These are phyloP conservation scores for Lepidium campestre DNA, from an alignment of 441 rosid species.

Conservation along the genomic window DNA sequence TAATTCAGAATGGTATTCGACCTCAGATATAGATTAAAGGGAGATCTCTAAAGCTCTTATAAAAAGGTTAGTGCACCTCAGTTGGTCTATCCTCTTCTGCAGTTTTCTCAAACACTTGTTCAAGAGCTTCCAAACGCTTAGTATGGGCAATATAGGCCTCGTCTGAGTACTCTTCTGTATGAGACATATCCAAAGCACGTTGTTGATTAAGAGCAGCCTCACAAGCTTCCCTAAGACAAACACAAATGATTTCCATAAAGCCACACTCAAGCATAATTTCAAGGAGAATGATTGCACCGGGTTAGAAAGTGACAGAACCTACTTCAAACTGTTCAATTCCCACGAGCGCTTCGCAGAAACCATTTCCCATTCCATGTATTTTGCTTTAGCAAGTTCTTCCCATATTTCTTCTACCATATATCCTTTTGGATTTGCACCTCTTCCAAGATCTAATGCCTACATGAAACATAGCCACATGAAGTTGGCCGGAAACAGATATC, in stretches of 20 bases:
- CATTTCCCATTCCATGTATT: constrained; percentile 76
- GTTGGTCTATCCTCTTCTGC: constrained; percentile 61
- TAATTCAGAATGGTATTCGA: not conserved
- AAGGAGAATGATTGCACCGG: not conserved
- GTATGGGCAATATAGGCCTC: constrained; percentile 33
- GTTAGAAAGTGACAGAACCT: constrained; percentile 32
- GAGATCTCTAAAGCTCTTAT: not conserved
- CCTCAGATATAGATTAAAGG: not conserved
- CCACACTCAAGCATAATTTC: not conserved
- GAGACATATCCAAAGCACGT: constrained; percentile 40
- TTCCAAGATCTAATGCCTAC: constrained; percentile 85
- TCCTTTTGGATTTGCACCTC: constrained; percentile 55
- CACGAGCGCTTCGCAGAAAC: constrained; percentile 55
- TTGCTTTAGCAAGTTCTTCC: constrained; percentile 86
- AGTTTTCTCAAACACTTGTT: constrained; percentile 54
- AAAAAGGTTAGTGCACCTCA: constrained; percentile 38
- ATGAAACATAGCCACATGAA: not conserved
- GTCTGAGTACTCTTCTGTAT: constrained; percentile 47
- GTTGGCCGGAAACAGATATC: not conserved
- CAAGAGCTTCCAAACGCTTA: constrained; percentile 47
- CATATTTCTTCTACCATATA: constrained; percentile 86
- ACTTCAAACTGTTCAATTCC: constrained; percentile 84
- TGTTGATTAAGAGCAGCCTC: constrained; percentile 69
- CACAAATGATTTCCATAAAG: constrained; percentile 19
- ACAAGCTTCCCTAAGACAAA: constrained; percentile 64